These are phyloP conservation scores for Pyrus communis DNA, from an alignment of 306 rosid species.

Conservation along the genomic window DNA sequence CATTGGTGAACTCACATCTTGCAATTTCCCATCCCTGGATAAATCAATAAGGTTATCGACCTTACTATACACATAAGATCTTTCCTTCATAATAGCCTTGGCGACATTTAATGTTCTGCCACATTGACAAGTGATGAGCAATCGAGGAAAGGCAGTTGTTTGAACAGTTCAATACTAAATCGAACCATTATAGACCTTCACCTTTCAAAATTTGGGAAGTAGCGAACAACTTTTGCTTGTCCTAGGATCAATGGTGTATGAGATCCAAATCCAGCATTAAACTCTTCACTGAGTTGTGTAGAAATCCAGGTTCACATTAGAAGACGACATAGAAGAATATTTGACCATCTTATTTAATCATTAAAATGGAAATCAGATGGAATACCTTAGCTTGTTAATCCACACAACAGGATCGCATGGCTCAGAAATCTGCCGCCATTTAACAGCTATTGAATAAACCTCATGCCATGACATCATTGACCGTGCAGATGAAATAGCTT, in stretches of 20 bases:
- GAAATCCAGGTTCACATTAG: slow-evolving; percentile 6
- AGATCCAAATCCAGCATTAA: slow-evolving; percentile 87
- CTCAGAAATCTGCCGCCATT: slow-evolving; percentile 91
- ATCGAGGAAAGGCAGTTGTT: neutral
- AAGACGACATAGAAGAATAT: neutral
- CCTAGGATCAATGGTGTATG: slow-evolving; percentile 92
- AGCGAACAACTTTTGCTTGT: slow-evolving; percentile 92
- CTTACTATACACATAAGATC: slow-evolving; percentile 53
- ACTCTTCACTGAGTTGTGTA: slow-evolving; percentile 61
- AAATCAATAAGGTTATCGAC: slow-evolving; percentile 62
- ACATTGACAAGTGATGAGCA: slow-evolving; percentile 29
- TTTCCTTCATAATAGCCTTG: slow-evolving; percentile 69
- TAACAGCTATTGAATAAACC: slow-evolving; percentile 75
- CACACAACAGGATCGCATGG: slow-evolving; percentile 94
- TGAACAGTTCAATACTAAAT: neutral
- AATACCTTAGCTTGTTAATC: slow-evolving; percentile 89
- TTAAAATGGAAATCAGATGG: neutral
- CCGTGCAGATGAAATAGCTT: slow-evolving; percentile 59
- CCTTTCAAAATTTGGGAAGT: slow-evolving; percentile 81
- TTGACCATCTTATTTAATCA: neutral
- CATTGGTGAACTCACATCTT: slow-evolving; percentile 44
- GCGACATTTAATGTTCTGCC: slow-evolving; percentile 68
- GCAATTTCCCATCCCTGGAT: slow-evolving; percentile 60
- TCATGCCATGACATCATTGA: slow-evolving; percentile 65
- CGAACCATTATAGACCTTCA: slow-evolving; percentile 17